Percentiles rank a stretch among this genome's conserved stretches.
These are phyloP conservation scores for Ophiocordyceps camponoti-leonardi DNA, from an alignment of 2,329 filamentous ascomycete species.

Conservation along the genomic window DNA sequence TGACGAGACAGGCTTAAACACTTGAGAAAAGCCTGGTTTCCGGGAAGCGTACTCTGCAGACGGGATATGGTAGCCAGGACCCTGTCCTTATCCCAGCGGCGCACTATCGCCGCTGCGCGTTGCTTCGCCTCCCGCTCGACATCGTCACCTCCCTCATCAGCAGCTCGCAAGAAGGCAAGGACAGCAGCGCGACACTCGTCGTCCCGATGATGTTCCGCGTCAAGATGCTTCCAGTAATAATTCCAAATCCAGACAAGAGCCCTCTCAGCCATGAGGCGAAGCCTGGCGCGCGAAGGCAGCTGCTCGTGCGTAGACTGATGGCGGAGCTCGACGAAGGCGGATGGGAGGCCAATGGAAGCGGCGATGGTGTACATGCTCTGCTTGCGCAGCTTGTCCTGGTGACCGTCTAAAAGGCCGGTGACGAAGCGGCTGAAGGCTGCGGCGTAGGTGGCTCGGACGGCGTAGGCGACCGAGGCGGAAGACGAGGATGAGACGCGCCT, in stretches of 20 bases:
- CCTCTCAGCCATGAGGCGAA: constrained; percentile 51
- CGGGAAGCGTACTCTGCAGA: constrained; percentile 21
- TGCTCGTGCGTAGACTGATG: constrained; percentile 87
- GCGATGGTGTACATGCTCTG: constrained; percentile 59
- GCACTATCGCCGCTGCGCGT: constrained; percentile 13
- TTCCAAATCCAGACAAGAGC: constrained; percentile 77
- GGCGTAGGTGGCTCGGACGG: constrained; percentile 51
- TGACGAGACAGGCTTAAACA: constrained; percentile 25
- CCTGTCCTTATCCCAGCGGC: constrained; percentile 16
- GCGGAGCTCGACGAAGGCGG: constrained; percentile 72
- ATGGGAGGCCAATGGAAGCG: constrained; percentile 49
- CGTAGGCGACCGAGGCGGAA: constrained; percentile 32
- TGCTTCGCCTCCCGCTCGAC: constrained; percentile 10
- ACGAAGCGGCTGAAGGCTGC: constrained; percentile 69
- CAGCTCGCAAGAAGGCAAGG: constrained; percentile 16
- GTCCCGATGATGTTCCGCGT: not conserved
- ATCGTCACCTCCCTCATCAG: constrained; percentile 9
- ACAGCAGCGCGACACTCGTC: constrained; percentile 17
- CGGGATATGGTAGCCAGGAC: constrained; percentile 21
- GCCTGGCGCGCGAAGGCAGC: constrained; percentile 55
- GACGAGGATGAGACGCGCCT: not conserved
- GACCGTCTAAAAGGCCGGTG: constrained; percentile 61
- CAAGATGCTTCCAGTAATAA: constrained; percentile 58
- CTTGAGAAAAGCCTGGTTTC: constrained; percentile 25
- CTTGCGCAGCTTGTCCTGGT: constrained; percentile 49